Conservation (phyloP, 2,329 filamentous ascomycete species). For the Beauveria bassiana region DNA sequence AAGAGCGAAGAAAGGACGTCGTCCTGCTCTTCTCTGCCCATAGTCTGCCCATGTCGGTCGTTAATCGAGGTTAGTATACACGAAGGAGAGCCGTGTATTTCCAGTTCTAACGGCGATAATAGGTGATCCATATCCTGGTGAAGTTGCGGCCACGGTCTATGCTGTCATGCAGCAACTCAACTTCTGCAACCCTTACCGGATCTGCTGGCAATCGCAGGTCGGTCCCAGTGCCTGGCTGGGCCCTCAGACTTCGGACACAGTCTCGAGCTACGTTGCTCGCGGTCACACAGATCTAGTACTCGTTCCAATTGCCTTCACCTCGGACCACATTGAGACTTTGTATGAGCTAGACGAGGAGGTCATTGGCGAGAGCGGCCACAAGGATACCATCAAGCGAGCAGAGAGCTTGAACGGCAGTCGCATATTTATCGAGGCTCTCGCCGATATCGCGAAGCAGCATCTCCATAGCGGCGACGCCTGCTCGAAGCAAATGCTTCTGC, state of each 20-base stretch:
- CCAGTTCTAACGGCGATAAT: constrained; percentile 20
- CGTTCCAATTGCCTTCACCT: constrained; percentile 94
- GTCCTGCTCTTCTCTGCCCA: constrained; percentile 92
- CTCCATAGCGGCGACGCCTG: constrained; percentile 60
- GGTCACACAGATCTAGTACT: constrained; percentile 86
- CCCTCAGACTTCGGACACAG: constrained; percentile 82
- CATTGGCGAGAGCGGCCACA: constrained; percentile 74
- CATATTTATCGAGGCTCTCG: constrained; percentile 83
- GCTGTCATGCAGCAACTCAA: constrained; percentile 91
- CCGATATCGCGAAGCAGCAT: constrained; percentile 77
- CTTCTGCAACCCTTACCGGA: constrained; percentile 82
- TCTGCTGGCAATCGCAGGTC: constrained; percentile 98
- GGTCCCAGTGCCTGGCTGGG: constrained; percentile 93
- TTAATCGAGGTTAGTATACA: constrained; percentile 65
- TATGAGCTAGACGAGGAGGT: constrained; percentile 93
- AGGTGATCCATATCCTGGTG: constrained; percentile 90
- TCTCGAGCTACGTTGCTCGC: constrained; percentile 81
- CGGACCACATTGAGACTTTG: constrained; percentile 97
- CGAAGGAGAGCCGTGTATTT: not conserved
- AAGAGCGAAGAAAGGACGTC: constrained; percentile 69
- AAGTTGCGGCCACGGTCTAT: constrained; percentile 92
- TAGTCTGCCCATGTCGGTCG: constrained; percentile 92
- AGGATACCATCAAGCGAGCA: constrained; percentile 76
- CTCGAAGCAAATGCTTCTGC: constrained; percentile 78
- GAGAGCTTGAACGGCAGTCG: constrained; percentile 88